A percentile compares a stretch with the other conserved stretches of the same genome.
These are phyloP conservation scores for Polychytrium aggregatum DNA, from an alignment of 192 early-diverging fungal species.

Conservation along the genomic window DNA sequence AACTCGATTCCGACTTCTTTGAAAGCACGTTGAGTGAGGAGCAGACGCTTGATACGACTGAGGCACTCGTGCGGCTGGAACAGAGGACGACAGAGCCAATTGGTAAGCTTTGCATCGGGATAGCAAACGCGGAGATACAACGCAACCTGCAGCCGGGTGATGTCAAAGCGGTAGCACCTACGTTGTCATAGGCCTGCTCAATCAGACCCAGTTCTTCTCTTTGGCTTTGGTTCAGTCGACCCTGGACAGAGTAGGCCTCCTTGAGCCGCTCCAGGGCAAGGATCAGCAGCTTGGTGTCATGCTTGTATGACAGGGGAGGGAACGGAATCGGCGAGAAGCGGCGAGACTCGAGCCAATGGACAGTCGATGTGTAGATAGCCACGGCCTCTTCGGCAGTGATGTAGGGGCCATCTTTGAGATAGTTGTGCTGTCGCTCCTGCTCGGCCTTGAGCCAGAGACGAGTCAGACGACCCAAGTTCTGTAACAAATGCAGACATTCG, in stretches of 20 bases:
- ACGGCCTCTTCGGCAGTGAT: constrained; percentile 96
- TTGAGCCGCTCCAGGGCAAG: constrained; percentile 89
- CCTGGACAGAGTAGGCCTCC: constrained; percentile 91
- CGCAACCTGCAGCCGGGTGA: neutral
- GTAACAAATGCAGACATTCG: no score
- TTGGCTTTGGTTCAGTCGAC: constrained; percentile 89
- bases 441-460: constrained; percentile 98
- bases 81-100: constrained; percentile 9
- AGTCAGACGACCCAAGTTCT: constrained; percentile 94
- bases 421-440: constrained; percentile 98
- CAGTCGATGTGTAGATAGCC: constrained; percentile 93
- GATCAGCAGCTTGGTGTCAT: constrained; percentile 96
- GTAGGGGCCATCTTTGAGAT: constrained; percentile 98
- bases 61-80: constrained; percentile 29
- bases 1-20: constrained; percentile 99
- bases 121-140: constrained; percentile 1
- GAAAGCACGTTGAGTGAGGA: constrained; percentile 96
- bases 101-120: constrained; percentile 9
- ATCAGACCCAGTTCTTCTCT: constrained; percentile 96
- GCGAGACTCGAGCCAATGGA: constrained; percentile 96
- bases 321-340: constrained; percentile 98
- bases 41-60: constrained; percentile 82
- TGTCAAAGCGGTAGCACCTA: constrained; percentile 20
- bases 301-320: constrained; percentile 99
- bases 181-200: constrained; percentile 93